Conservation (phyloP, 495 filamentous ascomycete genomes). For the Rhizodiscina lignyota region DNA sequence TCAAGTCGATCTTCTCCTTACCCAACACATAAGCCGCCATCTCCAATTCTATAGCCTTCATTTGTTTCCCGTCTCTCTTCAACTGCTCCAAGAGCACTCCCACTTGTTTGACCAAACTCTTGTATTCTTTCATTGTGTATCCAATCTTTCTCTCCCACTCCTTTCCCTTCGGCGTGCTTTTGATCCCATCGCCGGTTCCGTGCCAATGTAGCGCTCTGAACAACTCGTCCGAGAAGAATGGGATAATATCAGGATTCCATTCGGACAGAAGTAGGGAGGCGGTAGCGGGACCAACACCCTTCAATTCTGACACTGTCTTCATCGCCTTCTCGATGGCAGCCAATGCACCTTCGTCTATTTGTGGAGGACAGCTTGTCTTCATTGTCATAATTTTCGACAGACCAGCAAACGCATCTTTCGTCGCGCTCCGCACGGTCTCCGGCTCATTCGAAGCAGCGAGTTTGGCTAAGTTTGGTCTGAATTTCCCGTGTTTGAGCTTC, state of each 20-base stretch:
- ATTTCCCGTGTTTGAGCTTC: conserved; percentile 40
- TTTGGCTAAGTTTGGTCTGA: conserved; percentile 49
- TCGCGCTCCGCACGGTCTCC: conserved; percentile 23
- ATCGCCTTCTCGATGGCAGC: conserved; percentile 19
- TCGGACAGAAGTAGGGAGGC: conserved; percentile 53
- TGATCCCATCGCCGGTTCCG: conserved; percentile 14
- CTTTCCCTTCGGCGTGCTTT: conserved; percentile 7
- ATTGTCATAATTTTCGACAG: conserved; percentile 29
- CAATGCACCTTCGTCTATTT: background rate
- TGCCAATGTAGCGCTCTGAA: conserved; percentile 44
- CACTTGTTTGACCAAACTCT: conserved; percentile 29
- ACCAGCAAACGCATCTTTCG: conserved; percentile 24
- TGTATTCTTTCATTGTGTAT: conserved; percentile 51
- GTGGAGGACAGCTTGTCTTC: conserved; percentile 3
- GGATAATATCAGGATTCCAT: conserved; percentile 34
- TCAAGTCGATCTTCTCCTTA: conserved; percentile 4
- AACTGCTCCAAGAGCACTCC: conserved; percentile 30
- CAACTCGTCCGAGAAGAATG: conserved; percentile 66
- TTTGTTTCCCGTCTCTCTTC: conserved; percentile 2
- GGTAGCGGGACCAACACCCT: conserved; percentile 58
- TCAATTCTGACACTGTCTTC: conserved; percentile 31
- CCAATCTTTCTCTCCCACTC: conserved; percentile 36
- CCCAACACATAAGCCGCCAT: conserved; percentile 45
- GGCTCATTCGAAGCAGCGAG: conserved; percentile 44
- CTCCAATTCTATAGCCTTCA: conserved; percentile 42